phyloP scores from a whole-genome alignment of 306 rosid species.

The Pterocarpus santalinus region DNA sequence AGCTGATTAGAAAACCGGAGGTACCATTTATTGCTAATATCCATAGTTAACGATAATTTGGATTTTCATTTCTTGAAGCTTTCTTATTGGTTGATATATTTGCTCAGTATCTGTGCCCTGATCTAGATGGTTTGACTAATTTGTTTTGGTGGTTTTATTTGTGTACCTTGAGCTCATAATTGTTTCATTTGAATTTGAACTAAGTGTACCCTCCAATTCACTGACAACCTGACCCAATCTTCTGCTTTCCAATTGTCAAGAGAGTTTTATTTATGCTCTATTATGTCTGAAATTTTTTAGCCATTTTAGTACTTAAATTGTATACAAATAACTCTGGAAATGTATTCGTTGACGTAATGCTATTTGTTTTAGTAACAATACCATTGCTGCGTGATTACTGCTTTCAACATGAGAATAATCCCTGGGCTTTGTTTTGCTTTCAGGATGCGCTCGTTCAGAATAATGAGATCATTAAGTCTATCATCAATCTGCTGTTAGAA shows the following conservation, averaged over 20 bases:
- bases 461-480: slow-evolving; percentile 80
- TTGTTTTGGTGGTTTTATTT: neutral
- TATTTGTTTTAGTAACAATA: slow-evolving; percentile 18
- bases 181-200: slow-evolving; percentile 19
- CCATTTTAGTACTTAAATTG: neutral
- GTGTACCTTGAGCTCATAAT: slow-evolving; percentile 26
- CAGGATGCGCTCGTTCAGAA: slow-evolving; percentile 66
- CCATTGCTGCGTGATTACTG: neutral
- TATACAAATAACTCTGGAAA: neutral
- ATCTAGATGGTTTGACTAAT: slow-evolving; percentile 30
- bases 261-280: neutral
- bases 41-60: slow-evolving; percentile 27
- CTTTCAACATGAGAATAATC: slow-evolving; percentile 38
- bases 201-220: neutral
- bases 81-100: slow-evolving; percentile 25
- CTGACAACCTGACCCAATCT: neutral
- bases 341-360: slow-evolving; percentile 12
- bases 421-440: slow-evolving; percentile 29
- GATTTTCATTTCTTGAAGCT: slow-evolving; percentile 24
- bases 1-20: slow-evolving; percentile 87
- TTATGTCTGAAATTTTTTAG: neutral
- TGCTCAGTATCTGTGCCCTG: slow-evolving; percentile 24
- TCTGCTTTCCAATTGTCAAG: neutral
- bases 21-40: slow-evolving; percentile 52
- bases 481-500: slow-evolving; percentile 84